Base-by-base conservation (phyloP, 495 filamentous ascomycete species). In the Podospora didyma region DNA sequence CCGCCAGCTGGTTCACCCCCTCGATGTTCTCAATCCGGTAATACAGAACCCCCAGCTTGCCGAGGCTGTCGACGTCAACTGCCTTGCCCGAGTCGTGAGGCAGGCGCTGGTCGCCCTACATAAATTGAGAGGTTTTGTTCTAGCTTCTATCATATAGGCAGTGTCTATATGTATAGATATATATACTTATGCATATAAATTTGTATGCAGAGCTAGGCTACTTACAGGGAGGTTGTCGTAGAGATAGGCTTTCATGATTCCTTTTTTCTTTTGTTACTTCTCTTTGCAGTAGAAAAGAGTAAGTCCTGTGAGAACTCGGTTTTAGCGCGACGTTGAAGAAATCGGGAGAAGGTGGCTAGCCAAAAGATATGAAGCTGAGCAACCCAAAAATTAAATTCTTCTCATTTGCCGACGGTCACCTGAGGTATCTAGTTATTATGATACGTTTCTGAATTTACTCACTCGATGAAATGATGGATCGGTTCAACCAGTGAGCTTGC, bases 191-290 rank as follows among this genome's bases (percentile, higher is more conserved):
- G 7, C 39, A 57, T 56, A 28, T 54, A 64, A 60, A 57, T 31
- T 31, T 31, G 9, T 31, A 31, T 31, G 54, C 48, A 54, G 53
- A 45, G 45, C 23, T 31, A 31, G 11, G 34, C 17, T 39, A 75
- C 86, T 69, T 84, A 93, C 90, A 58, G 80, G 80, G 61, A 79
- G 71, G 72, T 93, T 88, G 66, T 94, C 89, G 71, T 86, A 93
- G 78, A 83, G 87, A 75, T 94, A 95, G 56, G 86, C 88, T 70
- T 82, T 87, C 90, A 95, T 95, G 87, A 70, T 82, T 87, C 90
- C 94, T 94, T 58, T 66, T 77, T 51, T 21, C 37, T 56, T 21
- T 17, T 53, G 37, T 56, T 12, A 46, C 26, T 19, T 14, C 26
- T 3, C 26, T 3, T 31, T n/a, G n/a, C n/a, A n/a, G n/a, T n/a